Percentiles rank a stretch among this genome's conserved stretches.
phyloP scores from a whole-genome alignment of 306 rosid genomes.

The Quercus robur region DNA sequence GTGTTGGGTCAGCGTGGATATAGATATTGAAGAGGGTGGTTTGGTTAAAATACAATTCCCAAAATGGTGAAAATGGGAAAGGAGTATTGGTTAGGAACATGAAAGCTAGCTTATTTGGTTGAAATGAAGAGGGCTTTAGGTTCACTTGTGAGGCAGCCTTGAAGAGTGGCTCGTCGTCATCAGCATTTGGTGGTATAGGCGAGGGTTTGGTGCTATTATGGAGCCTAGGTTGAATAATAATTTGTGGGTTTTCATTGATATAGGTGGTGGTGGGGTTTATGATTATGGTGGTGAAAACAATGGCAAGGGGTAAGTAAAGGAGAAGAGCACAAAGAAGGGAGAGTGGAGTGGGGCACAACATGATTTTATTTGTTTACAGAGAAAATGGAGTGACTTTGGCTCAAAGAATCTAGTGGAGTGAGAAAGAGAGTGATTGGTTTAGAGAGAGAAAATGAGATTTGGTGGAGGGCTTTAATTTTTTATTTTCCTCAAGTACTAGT shows the following conservation, averaged over 20 bases:
- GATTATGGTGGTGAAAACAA: slow-evolving; percentile 46
- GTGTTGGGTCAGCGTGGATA: slow-evolving; percentile 64
- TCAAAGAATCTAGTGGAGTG: neutral
- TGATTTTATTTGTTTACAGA: slow-evolving; percentile 1
- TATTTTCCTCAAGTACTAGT: neutral
- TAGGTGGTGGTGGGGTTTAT: neutral
- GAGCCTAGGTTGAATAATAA: neutral
- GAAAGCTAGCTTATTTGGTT: slow-evolving; percentile 50
- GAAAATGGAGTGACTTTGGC: neutral
- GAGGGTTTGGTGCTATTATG: neutral
- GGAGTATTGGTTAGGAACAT: slow-evolving; percentile 58
- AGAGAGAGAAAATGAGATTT: slow-evolving; percentile 6
- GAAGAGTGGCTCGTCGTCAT: slow-evolving; percentile 34
- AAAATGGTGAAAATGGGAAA: slow-evolving; percentile 62
- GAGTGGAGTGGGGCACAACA: slow-evolving; percentile 53
- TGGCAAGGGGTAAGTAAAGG: slow-evolving; percentile 57
- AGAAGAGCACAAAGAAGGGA: slow-evolving; percentile 53
- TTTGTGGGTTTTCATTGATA: neutral
- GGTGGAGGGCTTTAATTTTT: neutral
- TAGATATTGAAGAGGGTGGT: slow-evolving; percentile 48
- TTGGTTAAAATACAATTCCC: slow-evolving; percentile 53
- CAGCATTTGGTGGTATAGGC: neutral
- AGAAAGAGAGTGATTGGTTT: neutral
- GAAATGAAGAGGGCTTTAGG: slow-evolving; percentile 22
- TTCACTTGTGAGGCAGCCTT: slow-evolving; percentile 34